phyloP scores from a whole-genome alignment of 352 stramenopile genomes.

The Phytophthora litchii region DNA sequence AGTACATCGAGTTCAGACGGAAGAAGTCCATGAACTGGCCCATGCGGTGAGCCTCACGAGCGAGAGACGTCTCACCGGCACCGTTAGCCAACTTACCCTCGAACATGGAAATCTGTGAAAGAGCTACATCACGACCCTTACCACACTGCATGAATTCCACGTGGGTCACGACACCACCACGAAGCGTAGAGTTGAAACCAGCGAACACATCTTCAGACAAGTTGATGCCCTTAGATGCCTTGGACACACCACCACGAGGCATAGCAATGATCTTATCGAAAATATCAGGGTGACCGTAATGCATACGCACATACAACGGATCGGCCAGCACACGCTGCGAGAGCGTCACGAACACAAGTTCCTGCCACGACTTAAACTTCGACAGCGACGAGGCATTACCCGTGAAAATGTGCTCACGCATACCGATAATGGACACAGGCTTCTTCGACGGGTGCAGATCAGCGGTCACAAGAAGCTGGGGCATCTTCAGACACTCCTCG shows the following conservation, averaged over 20 bases:
- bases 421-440: constrained; percentile 80
- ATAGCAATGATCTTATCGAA: constrained; percentile 83
- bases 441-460: constrained; percentile 73
- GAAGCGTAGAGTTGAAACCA: constrained; percentile 75
- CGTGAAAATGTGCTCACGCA: constrained; percentile 87
- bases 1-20: constrained; percentile 86
- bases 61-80: constrained; percentile 70
- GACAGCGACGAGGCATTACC: constrained; percentile 77
- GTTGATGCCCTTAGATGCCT: constrained; percentile 82
- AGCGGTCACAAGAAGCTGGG: constrained; percentile 68
- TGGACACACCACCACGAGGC: constrained; percentile 74
- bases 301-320: constrained; percentile 78
- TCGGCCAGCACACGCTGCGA: constrained; percentile 79
- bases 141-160: constrained; percentile 85
- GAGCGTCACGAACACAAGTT: constrained; percentile 82
- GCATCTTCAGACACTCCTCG: constrained; percentile 89
- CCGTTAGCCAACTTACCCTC: constrained; percentile 82
- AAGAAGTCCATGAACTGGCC: constrained; percentile 86
- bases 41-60: constrained; percentile 81
- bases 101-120: constrained; percentile 85
- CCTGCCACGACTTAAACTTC: constrained; percentile 85
- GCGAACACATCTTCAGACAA: constrained; percentile 85
- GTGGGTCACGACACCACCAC: constrained; percentile 71
- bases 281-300: constrained; percentile 85
- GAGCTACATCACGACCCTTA: constrained; percentile 80